Percentiles rank a stretch among this genome's conserved stretches.
phyloP scores from a whole-genome alignment of 2,329 filamentous ascomycete genomes.

The Ceratocystis smalleyi region DNA sequence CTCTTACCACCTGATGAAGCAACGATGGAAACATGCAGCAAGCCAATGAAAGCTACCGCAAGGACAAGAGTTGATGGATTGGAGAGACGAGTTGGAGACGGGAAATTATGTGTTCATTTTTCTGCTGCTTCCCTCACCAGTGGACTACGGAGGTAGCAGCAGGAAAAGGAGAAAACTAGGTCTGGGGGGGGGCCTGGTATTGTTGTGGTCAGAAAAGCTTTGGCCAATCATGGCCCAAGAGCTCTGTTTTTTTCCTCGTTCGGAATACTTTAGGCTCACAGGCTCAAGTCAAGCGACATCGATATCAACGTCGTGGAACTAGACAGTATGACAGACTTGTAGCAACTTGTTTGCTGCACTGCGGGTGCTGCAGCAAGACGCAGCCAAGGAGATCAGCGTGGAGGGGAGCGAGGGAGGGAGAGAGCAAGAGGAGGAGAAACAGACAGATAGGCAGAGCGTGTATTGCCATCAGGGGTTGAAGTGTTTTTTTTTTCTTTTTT shows the following conservation, averaged over 20 bases:
- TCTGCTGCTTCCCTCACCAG: background rate
- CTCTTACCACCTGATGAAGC: background rate
- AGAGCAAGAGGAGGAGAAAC: background rate
- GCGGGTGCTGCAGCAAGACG: no score
- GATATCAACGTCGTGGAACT: background rate
- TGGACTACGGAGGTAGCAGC: background rate
- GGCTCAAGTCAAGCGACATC: background rate
- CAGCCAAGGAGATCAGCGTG: no score
- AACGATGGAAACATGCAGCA: background rate
- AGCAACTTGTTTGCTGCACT: background rate
- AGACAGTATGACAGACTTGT: background rate
- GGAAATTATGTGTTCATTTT: background rate
- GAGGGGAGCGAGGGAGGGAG: no score
- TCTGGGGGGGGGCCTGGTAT: background rate
- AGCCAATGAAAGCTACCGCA: background rate
- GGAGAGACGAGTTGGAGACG: background rate
- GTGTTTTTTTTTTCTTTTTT: background rate
- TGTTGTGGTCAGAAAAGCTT: background rate
- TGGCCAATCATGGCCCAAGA: background rate
- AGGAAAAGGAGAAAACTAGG: background rate
- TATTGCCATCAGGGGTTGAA: conserved; percentile 7
- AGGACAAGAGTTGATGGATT: background rate
- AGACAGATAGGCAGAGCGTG: background rate
- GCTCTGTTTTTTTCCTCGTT: no score
- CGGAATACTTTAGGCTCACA: no score